These are phyloP conservation scores for Podospora fimiseda DNA, from an alignment of 495 filamentous ascomycete species.

Conservation along the genomic window DNA sequence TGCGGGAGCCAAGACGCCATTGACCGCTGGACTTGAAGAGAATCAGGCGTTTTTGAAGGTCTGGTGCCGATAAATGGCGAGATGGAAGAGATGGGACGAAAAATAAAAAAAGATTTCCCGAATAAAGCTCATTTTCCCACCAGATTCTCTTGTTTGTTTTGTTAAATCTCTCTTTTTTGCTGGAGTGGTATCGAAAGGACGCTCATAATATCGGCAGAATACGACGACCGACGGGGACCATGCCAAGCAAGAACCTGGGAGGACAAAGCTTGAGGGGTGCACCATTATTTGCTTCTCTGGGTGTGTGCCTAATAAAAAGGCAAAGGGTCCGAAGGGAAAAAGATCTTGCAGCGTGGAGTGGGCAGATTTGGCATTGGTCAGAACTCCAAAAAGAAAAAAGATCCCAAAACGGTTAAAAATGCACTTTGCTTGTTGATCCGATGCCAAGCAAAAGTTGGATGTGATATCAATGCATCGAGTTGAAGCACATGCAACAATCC, in stretches of 20 bases:
- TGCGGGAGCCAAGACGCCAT: not conserved
- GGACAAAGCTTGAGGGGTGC: no score
- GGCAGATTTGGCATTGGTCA: not conserved
- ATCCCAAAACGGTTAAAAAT: not conserved
- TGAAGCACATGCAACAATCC: conserved; percentile 1
- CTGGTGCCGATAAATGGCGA: not conserved
- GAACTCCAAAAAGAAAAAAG: not conserved
- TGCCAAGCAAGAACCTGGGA: not conserved
- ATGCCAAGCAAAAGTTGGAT: conserved; percentile 11
- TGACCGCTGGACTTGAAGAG: not conserved
- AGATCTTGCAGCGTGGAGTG: conserved; percentile 15
- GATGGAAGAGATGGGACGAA: not conserved
- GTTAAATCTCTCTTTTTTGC: not conserved
- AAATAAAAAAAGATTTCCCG: not conserved
- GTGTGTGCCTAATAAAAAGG: no score
- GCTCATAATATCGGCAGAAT: conserved; percentile 10
- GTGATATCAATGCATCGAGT: conserved; percentile 14
- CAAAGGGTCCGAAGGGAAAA: not conserved
- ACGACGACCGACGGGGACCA: not conserved
- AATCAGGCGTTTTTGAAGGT: not conserved
- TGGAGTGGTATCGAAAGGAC: conserved; percentile 3
- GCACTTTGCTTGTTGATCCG: not conserved
- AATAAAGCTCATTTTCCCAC: no score
- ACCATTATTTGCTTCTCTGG: no score
- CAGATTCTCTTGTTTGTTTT: no score